Evolutionary conservation across 1,139 yeast species (phyloP), one percentile per base, ranked within the genome.

Genomic region (Scheffersomyces cryptocercus): DNA sequence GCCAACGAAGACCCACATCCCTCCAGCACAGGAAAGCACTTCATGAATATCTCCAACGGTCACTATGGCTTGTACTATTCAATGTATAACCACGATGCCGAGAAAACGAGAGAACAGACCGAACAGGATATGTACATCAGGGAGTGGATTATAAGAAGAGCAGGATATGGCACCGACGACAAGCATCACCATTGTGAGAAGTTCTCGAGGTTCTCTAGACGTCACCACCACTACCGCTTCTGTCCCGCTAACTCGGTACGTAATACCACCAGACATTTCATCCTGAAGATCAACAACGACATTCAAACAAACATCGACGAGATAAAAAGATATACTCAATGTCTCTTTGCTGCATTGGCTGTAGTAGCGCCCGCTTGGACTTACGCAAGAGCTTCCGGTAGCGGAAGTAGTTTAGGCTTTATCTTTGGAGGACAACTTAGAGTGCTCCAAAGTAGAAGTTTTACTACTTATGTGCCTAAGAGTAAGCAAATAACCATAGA

Each of bases 31-130:
- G 47, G 48, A 11, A 52, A 50, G 7, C 52, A 58, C 33, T 67
- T 60, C 48, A 58, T 71, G 45, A 58, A 63, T 11, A 67, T 74
- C 12, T 69, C 66, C 39, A 52, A 58, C 31, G 79, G 79, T 12
- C 79, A 74, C 47, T 74, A 73, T 52, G 79, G 79, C 0, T 56
- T 74, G 35, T 74, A 74, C 52, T 74, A 63, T 47, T 64, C 76
- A 7, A 68, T 74, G 41, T 72, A 68, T 53, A 70, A 67, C 50
- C 69, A 67, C 38, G 79, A 74, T 44, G 61, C 59, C 14, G 69
- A 61, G 13, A 15, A 20, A 14, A 31, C 24, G 20, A 31, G 20
- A 14, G 35, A 31, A 13, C 15, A 31, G 35, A 8, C 7, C 7
- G 35, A 15, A 15, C 35, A 31, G 35, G 35, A 31, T 5, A 31